phyloP scores from a whole-genome alignment of 257 asterid genomes.

The Solanum sejunctum region DNA sequence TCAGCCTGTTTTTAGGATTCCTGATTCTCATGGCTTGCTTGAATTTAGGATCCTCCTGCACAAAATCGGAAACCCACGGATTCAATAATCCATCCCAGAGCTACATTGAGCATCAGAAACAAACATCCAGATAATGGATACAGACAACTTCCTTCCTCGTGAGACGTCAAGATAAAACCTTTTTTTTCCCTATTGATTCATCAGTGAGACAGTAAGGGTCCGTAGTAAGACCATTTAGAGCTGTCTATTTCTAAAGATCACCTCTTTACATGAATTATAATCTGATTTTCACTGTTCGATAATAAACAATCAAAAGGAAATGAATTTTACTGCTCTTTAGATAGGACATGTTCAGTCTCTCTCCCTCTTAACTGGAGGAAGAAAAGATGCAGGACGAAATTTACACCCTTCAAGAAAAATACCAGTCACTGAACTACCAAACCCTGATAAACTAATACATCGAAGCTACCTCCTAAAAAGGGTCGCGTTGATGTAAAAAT shows the following conservation, averaged over 20 bases:
- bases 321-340: background rate
- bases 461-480: background rate
- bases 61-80: background rate
- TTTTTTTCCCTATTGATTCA: background rate
- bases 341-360: background rate
- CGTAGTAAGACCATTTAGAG: background rate
- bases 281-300: background rate
- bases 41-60: slow-evolving; percentile 71
- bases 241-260: background rate
- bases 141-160: background rate
- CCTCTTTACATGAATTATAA: background rate
- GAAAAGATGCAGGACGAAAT: background rate
- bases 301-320: background rate
- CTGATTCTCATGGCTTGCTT: slow-evolving; percentile 76
- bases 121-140: background rate
- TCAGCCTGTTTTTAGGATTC: slow-evolving; percentile 76
- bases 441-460: background rate
- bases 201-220: background rate
- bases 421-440: background rate
- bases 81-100: background rate
- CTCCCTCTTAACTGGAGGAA: background rate
- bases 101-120: background rate
- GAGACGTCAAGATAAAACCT: background rate
- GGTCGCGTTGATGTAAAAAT: background rate
- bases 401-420: background rate